Base-by-base conservation (phyloP, 75 land plant species). In the Pinus albicaulis region DNA sequence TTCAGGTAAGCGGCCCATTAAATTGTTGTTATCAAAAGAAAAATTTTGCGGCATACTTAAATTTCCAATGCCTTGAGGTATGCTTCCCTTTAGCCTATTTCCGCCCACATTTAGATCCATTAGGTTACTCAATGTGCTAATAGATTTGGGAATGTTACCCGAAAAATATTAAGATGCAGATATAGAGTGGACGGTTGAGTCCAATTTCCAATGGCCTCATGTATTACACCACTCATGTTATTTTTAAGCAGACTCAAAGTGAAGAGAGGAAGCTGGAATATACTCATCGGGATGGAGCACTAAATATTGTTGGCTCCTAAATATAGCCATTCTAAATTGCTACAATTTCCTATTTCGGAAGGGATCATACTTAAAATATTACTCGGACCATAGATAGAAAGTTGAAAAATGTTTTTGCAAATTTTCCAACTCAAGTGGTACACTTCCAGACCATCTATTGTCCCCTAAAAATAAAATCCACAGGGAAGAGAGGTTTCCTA, bases 331-430 rank as follows among this genome's bases (percentile, higher is more conserved):
- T 3, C 31, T 28, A 63, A 36, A 63, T 31, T 63, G 38, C 66
- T 63, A 16, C 66, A 63, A 63, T 63, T 63, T 26, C 66, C 66
- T 63, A 63, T 63, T 63, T 63, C 66, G 14, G 36, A 56, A 14
- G 85, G 81, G 58, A 89, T 80, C 24, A 44, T 5, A 44, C 48
- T 6, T 44, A 6, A 44, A 44, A 44, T 44, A 7, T 44, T 44
- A 44, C 6, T 44, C 0, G 48, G 48, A 7, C 48, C 48, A 44
- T 44, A 44, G 0, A 44, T 44, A 7, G 48, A 44, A 6, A 44
- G 48, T 44, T 44, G 6, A n/a, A 44, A 44, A 5, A 44, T 5
- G 7, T 0, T 5, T 7, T 44, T 0, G 5, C 48, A 44, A 44
- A 44, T 2, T 5, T 44, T 6, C 48, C 48, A 44, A 44, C 7